Evolutionary conservation across 208 protist genomes (phyloP), one percentile per base, ranked within the genome.

Genomic region (Leishmania turanica): DNA sequence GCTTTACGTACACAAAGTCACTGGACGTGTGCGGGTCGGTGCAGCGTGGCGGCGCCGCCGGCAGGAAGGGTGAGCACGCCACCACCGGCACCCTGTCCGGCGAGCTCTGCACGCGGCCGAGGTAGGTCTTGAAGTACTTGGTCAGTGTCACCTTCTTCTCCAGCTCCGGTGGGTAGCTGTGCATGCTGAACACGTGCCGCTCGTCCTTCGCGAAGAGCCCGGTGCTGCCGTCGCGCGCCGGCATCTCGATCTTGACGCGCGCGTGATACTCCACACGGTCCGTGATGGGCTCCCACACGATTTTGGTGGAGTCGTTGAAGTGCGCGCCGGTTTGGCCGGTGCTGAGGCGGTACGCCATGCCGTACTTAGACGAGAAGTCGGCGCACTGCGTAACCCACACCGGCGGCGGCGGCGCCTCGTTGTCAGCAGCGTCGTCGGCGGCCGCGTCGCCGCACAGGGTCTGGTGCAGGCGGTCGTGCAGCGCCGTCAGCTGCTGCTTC

Each of bases 221-320:
- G 2, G 76, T 73, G 54, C 77, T 70, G 74, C 77, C 77, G 58
- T 86, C 81, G 58, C 74, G 77, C 72, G 81, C 76, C 24, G 88
- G 81, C 66, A 95, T 83, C 77, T 91, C 85, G 11, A 88, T 83
- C 85, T 97, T 92, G 53, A 93, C 84, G 9, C 89, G 82, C 45
- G 87, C 84, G 75, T 92, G 93, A 81, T 98, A 98, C 87, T 97
- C 93, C 42, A 97, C 89, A 27, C 88, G 87, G 56, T 86, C 89
- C 60, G 84, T 90, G 53, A 91, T 89, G 42, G 90, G 80, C 83
- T 96, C 87, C 88, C 97, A 96, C 45, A 99, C 88, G 62, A 99
- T 98, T 85, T 98, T 99, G 13, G 98, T 99, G 31, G 84, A 88
- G 91, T 99, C 99, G 90, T 99, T 99, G 90, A 99, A 99, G 87